A percentile compares a stretch with the other conserved stretches of the same genome.
phyloP scores from a whole-genome alignment of 2,329 filamentous ascomycete genomes.

The Colletotrichum sansevieriae region DNA sequence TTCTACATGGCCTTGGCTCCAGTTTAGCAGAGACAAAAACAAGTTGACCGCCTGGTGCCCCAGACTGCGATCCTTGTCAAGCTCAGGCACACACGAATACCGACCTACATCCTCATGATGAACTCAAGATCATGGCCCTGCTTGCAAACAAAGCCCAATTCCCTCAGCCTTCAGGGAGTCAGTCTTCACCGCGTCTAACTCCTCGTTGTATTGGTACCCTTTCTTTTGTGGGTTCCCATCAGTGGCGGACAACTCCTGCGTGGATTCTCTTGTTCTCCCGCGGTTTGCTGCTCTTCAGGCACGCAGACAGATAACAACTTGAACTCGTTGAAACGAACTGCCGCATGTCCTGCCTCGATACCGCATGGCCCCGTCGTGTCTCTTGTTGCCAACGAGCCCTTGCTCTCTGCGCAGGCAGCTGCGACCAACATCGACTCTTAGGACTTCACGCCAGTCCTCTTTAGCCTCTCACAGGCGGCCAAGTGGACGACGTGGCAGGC shows the following conservation, averaged over 20 bases:
- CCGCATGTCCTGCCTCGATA: slow-evolving; percentile 12
- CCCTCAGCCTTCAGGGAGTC: background rate
- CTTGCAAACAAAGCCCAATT: slow-evolving; percentile 11
- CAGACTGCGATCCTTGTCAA: slow-evolving; percentile 21
- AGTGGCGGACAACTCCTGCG: background rate
- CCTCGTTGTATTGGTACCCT: background rate
- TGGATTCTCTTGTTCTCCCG: background rate
- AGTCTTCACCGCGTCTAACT: background rate
- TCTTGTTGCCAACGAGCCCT: slow-evolving; percentile 10
- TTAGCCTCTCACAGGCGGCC: slow-evolving; percentile 48
- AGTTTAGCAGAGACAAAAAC: slow-evolving; percentile 13
- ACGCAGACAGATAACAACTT: background rate
- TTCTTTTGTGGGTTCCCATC: slow-evolving; percentile 2
- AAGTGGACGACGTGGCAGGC: slow-evolving; percentile 46
- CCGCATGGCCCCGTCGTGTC: slow-evolving; percentile 10
- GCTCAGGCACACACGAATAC: slow-evolving; percentile 26
- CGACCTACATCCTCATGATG: slow-evolving; percentile 3
- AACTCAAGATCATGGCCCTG: slow-evolving; percentile 8
- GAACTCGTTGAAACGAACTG: slow-evolving; percentile 6
- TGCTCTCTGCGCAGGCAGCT: slow-evolving; percentile 18
- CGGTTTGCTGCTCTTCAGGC: slow-evolving; percentile 1
- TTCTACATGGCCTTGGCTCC: slow-evolving; percentile 16
- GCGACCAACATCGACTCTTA: slow-evolving; percentile 8
- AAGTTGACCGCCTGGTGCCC: slow-evolving; percentile 10
- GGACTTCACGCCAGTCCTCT: background rate